A percentile compares a stretch with the other conserved stretches of the same genome.
These are phyloP conservation scores for Priceomyces carsonii DNA, from an alignment of 805 yeast species.

Conservation along the genomic window DNA sequence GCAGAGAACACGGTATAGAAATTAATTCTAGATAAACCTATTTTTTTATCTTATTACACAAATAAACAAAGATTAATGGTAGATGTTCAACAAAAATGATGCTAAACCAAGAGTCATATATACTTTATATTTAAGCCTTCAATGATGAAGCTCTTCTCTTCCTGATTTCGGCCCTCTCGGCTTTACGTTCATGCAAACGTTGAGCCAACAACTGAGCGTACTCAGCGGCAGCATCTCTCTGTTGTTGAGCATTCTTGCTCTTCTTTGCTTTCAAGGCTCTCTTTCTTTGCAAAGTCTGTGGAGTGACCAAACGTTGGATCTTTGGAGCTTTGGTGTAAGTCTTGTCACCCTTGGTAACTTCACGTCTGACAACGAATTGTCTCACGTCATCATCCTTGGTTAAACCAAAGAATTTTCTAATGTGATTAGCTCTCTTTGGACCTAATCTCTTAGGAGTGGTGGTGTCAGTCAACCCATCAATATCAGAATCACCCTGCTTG, in stretches of 20 bases:
- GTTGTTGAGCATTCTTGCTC: conserved; percentile 96
- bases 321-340: conserved; percentile 99
- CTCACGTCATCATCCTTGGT: conserved; percentile 91
- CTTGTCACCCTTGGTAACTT: conserved; percentile 96
- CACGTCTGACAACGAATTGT: conserved; percentile 94
- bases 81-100: conserved; percentile 10
- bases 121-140: conserved; percentile 61
- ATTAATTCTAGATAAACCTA: no score
- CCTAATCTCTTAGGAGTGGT: conserved; percentile 99
- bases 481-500: conserved; percentile 96
- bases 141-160: conserved; percentile 99
- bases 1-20: no score
- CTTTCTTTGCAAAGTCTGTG: conserved; percentile 99
- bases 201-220: conserved; percentile 98
- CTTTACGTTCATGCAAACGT: conserved; percentile 97
- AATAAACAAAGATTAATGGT: conserved; percentile 13
- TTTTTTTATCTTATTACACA: conserved; percentile 24
- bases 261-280: conserved; percentile 92
- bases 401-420: conserved; percentile 99
- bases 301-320: conserved; percentile 99
- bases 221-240: conserved; percentile 99
- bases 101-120: conserved; percentile 11
- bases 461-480: conserved; percentile 93
- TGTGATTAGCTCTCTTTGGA: conserved; percentile 99
- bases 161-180: conserved; percentile 97